A percentile compares a stretch with the other conserved stretches of the same genome.
phyloP scores from a whole-genome alignment of 2,329 filamentous ascomycete genomes.

The Pyrenophora teres region DNA sequence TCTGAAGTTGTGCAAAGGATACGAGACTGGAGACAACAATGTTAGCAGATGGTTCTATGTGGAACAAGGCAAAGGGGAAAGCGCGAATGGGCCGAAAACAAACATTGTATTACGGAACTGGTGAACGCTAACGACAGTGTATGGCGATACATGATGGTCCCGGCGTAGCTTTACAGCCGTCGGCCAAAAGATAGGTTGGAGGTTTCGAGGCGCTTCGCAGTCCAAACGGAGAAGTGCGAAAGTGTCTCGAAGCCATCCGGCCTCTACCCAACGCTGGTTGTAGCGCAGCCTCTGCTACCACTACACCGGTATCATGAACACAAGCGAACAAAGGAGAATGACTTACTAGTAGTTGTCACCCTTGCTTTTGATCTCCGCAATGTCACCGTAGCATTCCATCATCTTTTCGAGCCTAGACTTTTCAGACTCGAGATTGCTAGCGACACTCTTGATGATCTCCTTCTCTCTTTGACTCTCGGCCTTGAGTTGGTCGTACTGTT shows the following conservation, averaged over 20 bases:
- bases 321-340: constrained; percentile 27
- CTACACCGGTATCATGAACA: constrained; percentile 14
- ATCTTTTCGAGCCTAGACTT: constrained; percentile 51
- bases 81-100: background rate
- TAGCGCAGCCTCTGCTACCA: constrained; percentile 1
- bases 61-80: background rate
- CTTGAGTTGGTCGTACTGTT: constrained; percentile 39
- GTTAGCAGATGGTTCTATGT: constrained; percentile 2
- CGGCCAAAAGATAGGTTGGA: constrained; percentile 16
- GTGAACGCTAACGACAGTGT: constrained; percentile 13
- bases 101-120: constrained; percentile 13
- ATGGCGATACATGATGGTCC: constrained; percentile 15
- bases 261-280: constrained; percentile 1
- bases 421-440: constrained; percentile 48
- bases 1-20: constrained; percentile 57
- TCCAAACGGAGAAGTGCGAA: constrained; percentile 11
- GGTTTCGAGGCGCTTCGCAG: constrained; percentile 14
- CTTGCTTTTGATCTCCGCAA: constrained; percentile 51
- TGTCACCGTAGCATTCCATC: constrained; percentile 50
- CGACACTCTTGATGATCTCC: constrained; percentile 45
- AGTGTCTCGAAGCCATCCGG: constrained; percentile 2
- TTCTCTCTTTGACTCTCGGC: constrained; percentile 45
- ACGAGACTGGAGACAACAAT: constrained; percentile 49
- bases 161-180: constrained; percentile 4
- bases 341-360: constrained; percentile 54